Conservation (phyloP, 495 filamentous ascomycete genomes). For the Penicillium bialowiezense region DNA sequence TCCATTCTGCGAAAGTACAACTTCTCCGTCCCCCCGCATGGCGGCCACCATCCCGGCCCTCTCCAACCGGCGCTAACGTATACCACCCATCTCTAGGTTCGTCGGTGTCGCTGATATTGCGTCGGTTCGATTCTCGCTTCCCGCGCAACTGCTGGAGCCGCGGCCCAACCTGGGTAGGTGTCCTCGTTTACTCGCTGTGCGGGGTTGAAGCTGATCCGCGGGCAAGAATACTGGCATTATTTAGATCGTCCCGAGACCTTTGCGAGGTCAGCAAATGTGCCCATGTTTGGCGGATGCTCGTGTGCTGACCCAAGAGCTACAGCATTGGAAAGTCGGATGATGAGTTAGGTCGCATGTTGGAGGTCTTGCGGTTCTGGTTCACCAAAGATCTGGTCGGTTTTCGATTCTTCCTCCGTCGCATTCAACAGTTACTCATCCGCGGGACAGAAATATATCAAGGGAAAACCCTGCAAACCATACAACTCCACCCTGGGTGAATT, state of each 20-base stretch:
- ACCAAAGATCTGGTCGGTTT: constrained; percentile 81
- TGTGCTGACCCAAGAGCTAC: constrained; percentile 36
- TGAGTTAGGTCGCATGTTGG: constrained; percentile 85
- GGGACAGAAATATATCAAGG: constrained; percentile 88
- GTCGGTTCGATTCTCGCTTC: constrained; percentile 90
- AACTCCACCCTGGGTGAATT: constrained; percentile 98
- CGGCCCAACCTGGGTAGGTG: constrained; percentile 84
- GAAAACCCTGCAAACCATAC: constrained; percentile 97
- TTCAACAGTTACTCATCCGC: constrained; percentile 13
- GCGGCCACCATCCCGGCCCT: neutral
- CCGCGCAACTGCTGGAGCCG: constrained; percentile 91
- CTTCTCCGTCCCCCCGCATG: neutral
- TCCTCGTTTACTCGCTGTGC: neutral
- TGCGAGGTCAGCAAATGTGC: constrained; percentile 55
- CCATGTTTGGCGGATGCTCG: constrained; percentile 15
- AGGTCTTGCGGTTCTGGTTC: constrained; percentile 94
- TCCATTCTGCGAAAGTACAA: constrained; percentile 74
- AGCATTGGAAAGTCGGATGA: constrained; percentile 95
- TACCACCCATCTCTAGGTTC: constrained; percentile 56
- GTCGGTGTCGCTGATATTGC: constrained; percentile 95
- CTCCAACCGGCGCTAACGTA: neutral
- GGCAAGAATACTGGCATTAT: constrained; percentile 94
- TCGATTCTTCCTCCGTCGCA: neutral
- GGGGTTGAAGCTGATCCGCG: constrained; percentile 16
- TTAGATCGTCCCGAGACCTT: constrained; percentile 94